Base-by-base conservation (phyloP, 2,329 filamentous ascomycete species). In the Pseudogymnoascus sp. region DNA sequence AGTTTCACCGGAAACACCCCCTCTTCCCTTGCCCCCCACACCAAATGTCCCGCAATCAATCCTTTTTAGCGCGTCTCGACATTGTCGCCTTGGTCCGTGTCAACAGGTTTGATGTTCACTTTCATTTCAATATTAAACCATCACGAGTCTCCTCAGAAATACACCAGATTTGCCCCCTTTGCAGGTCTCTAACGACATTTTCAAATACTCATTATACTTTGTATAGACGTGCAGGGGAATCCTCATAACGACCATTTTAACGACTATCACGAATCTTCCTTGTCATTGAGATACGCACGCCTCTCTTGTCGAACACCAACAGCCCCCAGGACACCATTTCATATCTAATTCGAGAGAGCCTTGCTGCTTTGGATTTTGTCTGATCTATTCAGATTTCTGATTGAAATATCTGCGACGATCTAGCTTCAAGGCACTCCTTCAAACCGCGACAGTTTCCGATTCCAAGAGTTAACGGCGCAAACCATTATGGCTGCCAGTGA, bases 401-500 rank as follows among this genome's bases (percentile, higher is more conserved):
- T 48, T 28, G 37, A 62, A 48, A 62, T 43, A 62, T 41, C 48
- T 54, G 48, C 25, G 10, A 31, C 48, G n/a, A 54, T 54, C 48
- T 54, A 54, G 48, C 48, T 54, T 31, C 25, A 54, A 31, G n/a
- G 25, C 48, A 23, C 48, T 14, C 48, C n/a, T 54, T 54, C 10
- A 54, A 16, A 54, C 48, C 48, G 25, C 48, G 25, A 54, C 48
- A 54, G 25, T 54, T 31, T 54, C 25, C 25, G 25, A 31, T 54
- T 19, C 25, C 7, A 54, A 31, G 48, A 37, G 19, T 7, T 31
- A 43, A 61, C 23, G 34, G 60, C 60, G 37, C 60, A 61, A 37
- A 61, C 60, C 31, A 68, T 62, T 41, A 74, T 74, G 73, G 71
- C 68, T 41, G 68, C 54, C 36, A 65, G 64, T 25, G 72, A 71